Percentiles rank a stretch among this genome's conserved stretches.
Evolutionary conservation across 202 grass and related monocot genomes (phyloP).

Genomic region (Setaria viridis): DNA sequence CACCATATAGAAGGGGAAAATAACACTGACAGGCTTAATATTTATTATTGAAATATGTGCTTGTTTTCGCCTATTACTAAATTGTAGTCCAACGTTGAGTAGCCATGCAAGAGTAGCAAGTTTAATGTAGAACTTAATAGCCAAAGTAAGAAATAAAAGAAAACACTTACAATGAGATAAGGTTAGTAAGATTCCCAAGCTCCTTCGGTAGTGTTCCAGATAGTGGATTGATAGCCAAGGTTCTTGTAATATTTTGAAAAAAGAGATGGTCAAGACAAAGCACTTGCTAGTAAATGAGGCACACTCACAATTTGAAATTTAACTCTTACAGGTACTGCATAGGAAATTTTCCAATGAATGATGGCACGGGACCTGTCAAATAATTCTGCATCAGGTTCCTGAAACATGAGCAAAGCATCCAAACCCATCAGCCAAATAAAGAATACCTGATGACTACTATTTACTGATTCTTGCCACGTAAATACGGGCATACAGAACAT

Average conservation of each 20-base stretch:
- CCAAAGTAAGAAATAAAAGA: not conserved
- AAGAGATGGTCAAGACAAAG: not conserved
- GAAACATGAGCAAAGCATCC: not conserved
- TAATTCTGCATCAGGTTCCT: constrained; percentile 58
- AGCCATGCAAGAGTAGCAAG: not conserved
- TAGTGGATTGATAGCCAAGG: constrained; percentile 56
- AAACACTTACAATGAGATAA: constrained; percentile 43
- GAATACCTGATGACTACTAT: not conserved
- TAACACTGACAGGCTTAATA: not conserved
- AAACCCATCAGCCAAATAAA: not conserved
- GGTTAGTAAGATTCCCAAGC: constrained; percentile 58
- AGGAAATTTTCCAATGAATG: constrained; percentile 56
- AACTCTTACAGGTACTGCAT: constrained; percentile 59
- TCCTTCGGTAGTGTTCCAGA: constrained; percentile 77
- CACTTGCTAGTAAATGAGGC: not conserved
- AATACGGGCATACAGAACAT: too few species aligned
- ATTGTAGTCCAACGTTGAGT: not conserved
- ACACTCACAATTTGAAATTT: not conserved
- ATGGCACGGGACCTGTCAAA: constrained; percentile 60
- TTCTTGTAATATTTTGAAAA: constrained; percentile 36
- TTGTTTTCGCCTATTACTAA: not conserved
- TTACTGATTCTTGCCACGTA: not conserved
- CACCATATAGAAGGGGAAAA: not conserved
- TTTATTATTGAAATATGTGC: constrained; percentile 3
- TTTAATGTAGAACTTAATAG: constrained; percentile 11